Conservation (phyloP, 2,329 filamentous ascomycete species). For the Aotearoamyces nothofagi region DNA sequence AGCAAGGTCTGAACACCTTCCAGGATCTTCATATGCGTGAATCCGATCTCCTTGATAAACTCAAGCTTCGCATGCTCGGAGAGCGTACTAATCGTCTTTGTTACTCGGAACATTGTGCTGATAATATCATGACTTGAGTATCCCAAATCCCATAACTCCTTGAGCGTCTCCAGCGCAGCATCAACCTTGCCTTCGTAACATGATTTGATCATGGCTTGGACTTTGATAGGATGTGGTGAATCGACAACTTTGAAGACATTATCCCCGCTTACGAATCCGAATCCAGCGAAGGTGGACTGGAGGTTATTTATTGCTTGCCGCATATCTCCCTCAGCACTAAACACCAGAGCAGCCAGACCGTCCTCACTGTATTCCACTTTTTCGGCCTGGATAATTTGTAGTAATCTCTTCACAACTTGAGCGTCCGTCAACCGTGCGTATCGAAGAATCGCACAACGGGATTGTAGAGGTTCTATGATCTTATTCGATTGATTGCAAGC, state of each 20-base stretch:
- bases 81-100: constrained; percentile 82
- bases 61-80: constrained; percentile 93
- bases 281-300: constrained; percentile 83
- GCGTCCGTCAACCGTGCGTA: constrained; percentile 86
- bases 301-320: constrained; percentile 97
- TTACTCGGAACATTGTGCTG: constrained; percentile 97
- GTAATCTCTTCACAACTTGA: constrained; percentile 77
- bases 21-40: constrained; percentile 98
- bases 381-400: constrained; percentile 89
- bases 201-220: constrained; percentile 96
- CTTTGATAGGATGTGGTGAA: constrained; percentile 92
- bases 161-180: constrained; percentile 67
- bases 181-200: constrained; percentile 90
- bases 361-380: constrained; percentile 84
- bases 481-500: constrained; percentile 99
- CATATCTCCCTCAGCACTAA: constrained; percentile 97
- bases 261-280: constrained; percentile 92
- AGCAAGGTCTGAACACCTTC: constrained; percentile 92
- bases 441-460: constrained; percentile 85
- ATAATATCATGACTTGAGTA: constrained; percentile 99
- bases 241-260: constrained; percentile 98
- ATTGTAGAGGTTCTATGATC: constrained; percentile 98
- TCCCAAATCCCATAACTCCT: constrained; percentile 85
- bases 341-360: constrained; percentile 87
- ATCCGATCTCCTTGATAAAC: constrained; percentile 97